Conservation (phyloP, 176 grass and related monocot genomes). For the Triticum urartu region DNA sequence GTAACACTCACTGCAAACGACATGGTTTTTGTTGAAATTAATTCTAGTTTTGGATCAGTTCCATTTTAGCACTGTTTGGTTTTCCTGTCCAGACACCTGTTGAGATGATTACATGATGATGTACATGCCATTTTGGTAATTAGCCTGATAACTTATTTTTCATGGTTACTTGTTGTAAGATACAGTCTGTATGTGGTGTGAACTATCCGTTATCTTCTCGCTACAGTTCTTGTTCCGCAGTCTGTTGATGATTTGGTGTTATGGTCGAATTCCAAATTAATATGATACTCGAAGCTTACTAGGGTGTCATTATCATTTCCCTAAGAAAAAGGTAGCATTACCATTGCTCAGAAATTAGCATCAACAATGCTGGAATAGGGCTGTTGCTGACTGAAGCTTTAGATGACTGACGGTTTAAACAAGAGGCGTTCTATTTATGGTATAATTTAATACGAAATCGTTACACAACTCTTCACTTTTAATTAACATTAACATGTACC, state of each 20-base stretch:
- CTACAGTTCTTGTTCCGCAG: neutral
- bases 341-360: neutral
- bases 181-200: neutral
- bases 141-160: neutral
- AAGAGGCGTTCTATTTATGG: neutral
- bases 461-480: too few relatives aligned
- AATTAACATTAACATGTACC: too few relatives aligned
- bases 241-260: neutral
- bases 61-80: neutral
- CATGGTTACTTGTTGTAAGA: neutral
- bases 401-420: neutral
- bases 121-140: slow-evolving; percentile 26
- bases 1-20: slow-evolving; percentile 46
- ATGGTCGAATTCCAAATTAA: neutral
- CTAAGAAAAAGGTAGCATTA: too few relatives aligned
- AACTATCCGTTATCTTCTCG: neutral
- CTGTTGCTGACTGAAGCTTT: neutral
- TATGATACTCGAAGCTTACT: neutral
- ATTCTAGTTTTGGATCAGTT: neutral
- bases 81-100: slow-evolving; percentile 10
- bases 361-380: neutral
- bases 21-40: neutral
- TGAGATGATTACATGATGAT: neutral
- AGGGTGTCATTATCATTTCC: neutral
- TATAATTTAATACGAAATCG: too few relatives aligned